Conservation (phyloP, 345 rosid genomes). For the Combretum micranthum region DNA sequence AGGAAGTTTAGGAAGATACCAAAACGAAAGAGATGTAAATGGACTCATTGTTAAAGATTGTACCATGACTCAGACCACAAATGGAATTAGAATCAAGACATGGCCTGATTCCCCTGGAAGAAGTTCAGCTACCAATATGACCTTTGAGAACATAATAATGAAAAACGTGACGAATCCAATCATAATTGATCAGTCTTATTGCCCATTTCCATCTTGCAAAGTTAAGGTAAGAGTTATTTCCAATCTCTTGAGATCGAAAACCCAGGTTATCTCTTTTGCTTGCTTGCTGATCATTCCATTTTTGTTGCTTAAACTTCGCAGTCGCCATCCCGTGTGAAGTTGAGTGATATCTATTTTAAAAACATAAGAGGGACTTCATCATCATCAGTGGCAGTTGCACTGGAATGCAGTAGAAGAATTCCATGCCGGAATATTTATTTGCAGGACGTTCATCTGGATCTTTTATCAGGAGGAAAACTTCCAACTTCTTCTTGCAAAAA, state of each 20-base stretch:
- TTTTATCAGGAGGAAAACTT: constrained; percentile 25
- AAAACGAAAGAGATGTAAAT: constrained; percentile 40
- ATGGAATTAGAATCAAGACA: constrained; percentile 60
- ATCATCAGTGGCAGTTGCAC: constrained; percentile 23
- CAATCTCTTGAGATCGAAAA: background rate
- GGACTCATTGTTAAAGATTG: constrained; percentile 44
- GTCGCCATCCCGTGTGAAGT: constrained; percentile 25
- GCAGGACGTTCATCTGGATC: constrained; percentile 42
- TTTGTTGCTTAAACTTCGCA: background rate
- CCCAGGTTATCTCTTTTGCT: background rate
- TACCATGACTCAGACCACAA: constrained; percentile 32
- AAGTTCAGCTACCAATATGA: constrained; percentile 54
- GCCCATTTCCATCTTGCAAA: constrained; percentile 40
- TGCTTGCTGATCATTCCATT: background rate
- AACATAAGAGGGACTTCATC: constrained; percentile 29
- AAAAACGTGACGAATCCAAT: constrained; percentile 47
- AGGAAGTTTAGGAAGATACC: constrained; percentile 54
- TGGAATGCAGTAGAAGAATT: constrained; percentile 22
- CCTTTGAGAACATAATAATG: constrained; percentile 46
- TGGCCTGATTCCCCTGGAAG: constrained; percentile 50
- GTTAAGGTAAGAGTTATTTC: constrained; percentile 16
- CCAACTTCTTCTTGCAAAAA: constrained; percentile 42
- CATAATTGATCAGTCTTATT: constrained; percentile 50
- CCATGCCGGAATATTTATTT: constrained; percentile 32
- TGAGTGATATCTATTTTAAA: constrained; percentile 24